Evolutionary conservation across 2,329 filamentous ascomycete species (phyloP), one percentile per base, ranked within the genome.

Genomic region (Salinomyces thailandicus): DNA sequence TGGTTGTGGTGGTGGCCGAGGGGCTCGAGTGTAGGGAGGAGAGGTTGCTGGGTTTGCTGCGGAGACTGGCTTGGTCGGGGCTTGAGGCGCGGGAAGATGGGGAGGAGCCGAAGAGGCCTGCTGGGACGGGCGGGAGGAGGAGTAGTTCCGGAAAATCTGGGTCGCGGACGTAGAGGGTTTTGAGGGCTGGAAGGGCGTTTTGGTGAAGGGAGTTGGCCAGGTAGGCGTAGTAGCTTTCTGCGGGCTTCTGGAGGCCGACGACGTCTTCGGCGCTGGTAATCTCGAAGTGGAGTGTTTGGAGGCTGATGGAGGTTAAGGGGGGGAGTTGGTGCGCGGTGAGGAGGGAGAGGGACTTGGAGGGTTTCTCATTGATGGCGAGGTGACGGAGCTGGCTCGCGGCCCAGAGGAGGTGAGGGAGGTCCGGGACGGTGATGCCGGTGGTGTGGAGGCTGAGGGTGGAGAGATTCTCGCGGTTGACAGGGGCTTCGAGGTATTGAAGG

Each of bases 121-220:
- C 64, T 1, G 66, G 67, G 2, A 83, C 80, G 1, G 81, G 81
- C 1, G 78, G 73, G 5, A 89, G 68, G 11, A 86, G 71, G 5
- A 95, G 73, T 8, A 79, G 72, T 48, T 93, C 85, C 2, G 86
- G 79, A 55, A 96, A 94, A 33, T 75, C 70, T 17, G 81, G 75
- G 51, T 95, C 86, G 34, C 85, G 81, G 13, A 95, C 89, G 56
- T 93, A 95, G 5, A 96, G 72, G 15, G 79, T 74, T 22, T 71
- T 71, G 6, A 96, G 69, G 22, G 72, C 73, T 1, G 86, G 85
- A 5, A 96, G 70, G 5, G 76, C 73, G 43, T 80, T 81, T 12
- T 77, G 73, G 42, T 91, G 75, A 19, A 96, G 73, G 0, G 85
- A 93, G n/a, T 74, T 74, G 17, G 85, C 79, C 14, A 96, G 74